These are phyloP conservation scores for Orbilia oligospora DNA, from an alignment of 2,329 filamentous ascomycete species.

Conservation along the genomic window DNA sequence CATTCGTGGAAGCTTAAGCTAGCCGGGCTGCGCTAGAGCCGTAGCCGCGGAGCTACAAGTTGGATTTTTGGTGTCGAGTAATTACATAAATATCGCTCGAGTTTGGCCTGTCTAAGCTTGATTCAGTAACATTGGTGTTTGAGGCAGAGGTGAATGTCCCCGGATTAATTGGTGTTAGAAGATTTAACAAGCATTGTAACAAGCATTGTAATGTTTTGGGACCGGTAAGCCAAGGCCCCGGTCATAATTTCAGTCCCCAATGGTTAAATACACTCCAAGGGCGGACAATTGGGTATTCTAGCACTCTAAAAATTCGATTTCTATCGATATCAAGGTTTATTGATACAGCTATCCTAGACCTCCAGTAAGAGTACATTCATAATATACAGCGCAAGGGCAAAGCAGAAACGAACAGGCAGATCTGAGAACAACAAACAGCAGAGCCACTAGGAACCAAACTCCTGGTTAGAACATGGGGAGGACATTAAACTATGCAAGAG, in stretches of 20 bases:
- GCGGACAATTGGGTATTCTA: neutral
- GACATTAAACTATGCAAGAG: slow-evolving; percentile 52
- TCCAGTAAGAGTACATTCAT: slow-evolving; percentile 59
- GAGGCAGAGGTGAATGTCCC: too few relatives aligned
- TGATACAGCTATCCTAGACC: slow-evolving; percentile 60
- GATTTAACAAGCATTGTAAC: neutral
- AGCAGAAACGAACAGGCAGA: slow-evolving; percentile 27
- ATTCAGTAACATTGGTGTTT: neutral
- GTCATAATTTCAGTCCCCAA: neutral
- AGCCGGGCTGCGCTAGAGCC: too few relatives aligned
- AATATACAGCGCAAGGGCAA: slow-evolving; percentile 53
- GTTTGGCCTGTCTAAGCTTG: too few relatives aligned
- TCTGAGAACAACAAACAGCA: slow-evolving; percentile 36
- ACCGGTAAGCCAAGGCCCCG: too few relatives aligned
- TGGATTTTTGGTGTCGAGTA: neutral
- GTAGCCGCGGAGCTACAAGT: too few relatives aligned
- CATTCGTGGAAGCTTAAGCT: too few relatives aligned
- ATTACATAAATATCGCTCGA: neutral
- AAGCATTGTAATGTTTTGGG: too few relatives aligned
- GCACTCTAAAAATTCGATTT: neutral
- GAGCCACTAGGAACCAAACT: slow-evolving; percentile 58
- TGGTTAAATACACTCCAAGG: too few relatives aligned
- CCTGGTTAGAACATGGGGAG: slow-evolving; percentile 49
- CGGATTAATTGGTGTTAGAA: too few relatives aligned
- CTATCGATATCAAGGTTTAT: slow-evolving; percentile 46